phyloP scores from a whole-genome alignment of 352 stramenopile genomes.

The Phytophthora sansomeana region DNA sequence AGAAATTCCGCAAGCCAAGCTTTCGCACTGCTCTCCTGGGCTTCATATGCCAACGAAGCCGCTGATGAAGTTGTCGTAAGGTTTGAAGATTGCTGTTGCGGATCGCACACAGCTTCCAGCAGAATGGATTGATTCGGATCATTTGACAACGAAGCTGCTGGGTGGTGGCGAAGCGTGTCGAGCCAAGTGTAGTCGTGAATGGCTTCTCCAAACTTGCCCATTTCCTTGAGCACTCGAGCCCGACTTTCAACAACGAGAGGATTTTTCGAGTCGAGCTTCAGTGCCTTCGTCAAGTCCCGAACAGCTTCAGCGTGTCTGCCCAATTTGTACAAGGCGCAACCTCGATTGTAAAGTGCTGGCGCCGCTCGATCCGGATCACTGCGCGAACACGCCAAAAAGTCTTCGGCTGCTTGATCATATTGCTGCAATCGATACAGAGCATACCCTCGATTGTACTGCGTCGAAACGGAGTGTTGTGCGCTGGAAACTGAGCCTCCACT shows the following conservation, averaged over 20 bases:
- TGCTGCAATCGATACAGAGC: slow-evolving; percentile 61
- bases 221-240: slow-evolving; percentile 62
- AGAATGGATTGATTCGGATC: slow-evolving; percentile 25
- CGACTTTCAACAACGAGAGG: slow-evolving; percentile 69
- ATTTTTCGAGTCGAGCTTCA: slow-evolving; percentile 78
- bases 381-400: slow-evolving; percentile 61
- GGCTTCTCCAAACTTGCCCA: slow-evolving; percentile 70
- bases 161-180: slow-evolving; percentile 49
- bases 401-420: slow-evolving; percentile 52
- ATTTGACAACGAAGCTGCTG: slow-evolving; percentile 32
- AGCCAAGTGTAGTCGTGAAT: slow-evolving; percentile 80
- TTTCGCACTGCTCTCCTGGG: slow-evolving; percentile 44
- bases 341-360: slow-evolving; percentile 66
- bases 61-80: slow-evolving; percentile 30
- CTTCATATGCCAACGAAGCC: slow-evolving; percentile 36
- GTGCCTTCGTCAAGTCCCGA: slow-evolving; percentile 62
- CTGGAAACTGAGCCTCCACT: slow-evolving; percentile 30
- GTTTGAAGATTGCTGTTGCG: not conserved
- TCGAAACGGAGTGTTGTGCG: slow-evolving; percentile 46
- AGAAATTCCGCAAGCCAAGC: slow-evolving; percentile 55
- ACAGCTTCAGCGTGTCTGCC: slow-evolving; percentile 52
- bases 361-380: slow-evolving; percentile 48
- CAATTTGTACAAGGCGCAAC: slow-evolving; percentile 66
- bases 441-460: slow-evolving; percentile 64
- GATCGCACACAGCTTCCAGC: slow-evolving; percentile 16